Percentiles rank a stretch among this genome's conserved stretches.
These are phyloP conservation scores for Hypoxylon crocopeplum DNA, from an alignment of 495 filamentous ascomycete genomes.

Conservation along the genomic window DNA sequence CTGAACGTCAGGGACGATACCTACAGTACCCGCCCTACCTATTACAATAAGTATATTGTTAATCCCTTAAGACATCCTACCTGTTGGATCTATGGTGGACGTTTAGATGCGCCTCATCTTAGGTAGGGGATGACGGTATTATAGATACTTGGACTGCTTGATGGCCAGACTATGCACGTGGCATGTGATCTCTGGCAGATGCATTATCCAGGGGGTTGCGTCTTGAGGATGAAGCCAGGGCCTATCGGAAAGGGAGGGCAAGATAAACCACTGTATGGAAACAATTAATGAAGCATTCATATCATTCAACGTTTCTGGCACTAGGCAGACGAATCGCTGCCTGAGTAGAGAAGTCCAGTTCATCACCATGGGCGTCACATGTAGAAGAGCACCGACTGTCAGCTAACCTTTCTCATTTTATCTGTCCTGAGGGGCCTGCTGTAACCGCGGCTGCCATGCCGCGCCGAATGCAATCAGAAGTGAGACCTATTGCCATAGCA, in stretches of 20 bases:
- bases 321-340: background rate
- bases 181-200: constrained; percentile 1
- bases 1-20: too few relatives aligned
- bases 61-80: background rate
- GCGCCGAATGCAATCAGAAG: constrained; percentile 65
- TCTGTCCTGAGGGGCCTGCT: constrained; percentile 45
- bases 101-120: background rate
- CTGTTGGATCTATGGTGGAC: background rate
- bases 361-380: constrained; percentile 1
- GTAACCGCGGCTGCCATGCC: constrained; percentile 59
- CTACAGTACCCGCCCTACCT: too few relatives aligned
- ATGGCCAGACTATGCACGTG: background rate
- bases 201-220: too few relatives aligned
- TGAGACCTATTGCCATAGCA: constrained; percentile 59
- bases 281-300: too few relatives aligned
- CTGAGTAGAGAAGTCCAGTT: background rate
- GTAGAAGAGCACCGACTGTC: constrained; percentile 13
- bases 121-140: background rate
- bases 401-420: constrained; percentile 45
- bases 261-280: background rate
- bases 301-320: too few relatives aligned
- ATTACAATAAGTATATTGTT: too few relatives aligned
- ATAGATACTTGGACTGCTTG: background rate
- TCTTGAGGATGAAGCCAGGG: too few relatives aligned
- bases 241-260: background rate